Conservation (phyloP, 331 rosid genomes). For the Quercus tomentella region DNA sequence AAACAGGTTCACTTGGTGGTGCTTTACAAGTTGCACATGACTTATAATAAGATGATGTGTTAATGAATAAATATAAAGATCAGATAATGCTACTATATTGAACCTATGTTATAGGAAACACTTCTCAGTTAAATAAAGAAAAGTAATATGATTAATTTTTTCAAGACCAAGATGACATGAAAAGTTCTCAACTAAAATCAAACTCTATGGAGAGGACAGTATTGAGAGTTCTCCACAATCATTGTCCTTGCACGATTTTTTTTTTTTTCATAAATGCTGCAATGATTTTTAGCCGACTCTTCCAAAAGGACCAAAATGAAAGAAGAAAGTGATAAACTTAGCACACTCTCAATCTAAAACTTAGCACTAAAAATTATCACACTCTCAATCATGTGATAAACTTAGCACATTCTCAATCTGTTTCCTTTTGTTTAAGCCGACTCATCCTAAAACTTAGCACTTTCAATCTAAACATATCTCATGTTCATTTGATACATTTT, state of each 20-base stretch:
- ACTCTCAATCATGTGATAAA: too few species aligned
- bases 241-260: neutral
- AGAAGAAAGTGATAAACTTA: too few species aligned
- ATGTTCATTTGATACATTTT: rapidly evolving
- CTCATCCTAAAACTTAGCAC: too few species aligned
- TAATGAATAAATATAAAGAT: too few species aligned
- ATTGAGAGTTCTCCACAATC: neutral
- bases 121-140: neutral
- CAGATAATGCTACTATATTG: too few species aligned
- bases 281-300: neutral
- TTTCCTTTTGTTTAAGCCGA: too few species aligned
- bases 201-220: neutral
- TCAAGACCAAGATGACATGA: neutral
- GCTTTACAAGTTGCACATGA: neutral
- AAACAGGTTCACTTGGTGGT: neutral
- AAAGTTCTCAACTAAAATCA: neutral
- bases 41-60: too few species aligned
- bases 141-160: neutral
- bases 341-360: too few species aligned
- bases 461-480: too few species aligned
- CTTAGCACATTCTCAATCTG: too few species aligned
- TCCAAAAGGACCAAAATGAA: neutral
- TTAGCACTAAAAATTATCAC: too few species aligned
- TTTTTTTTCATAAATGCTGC: neutral
- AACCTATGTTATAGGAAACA: neutral